Percentiles rank a stretch among this genome's conserved stretches.
These are phyloP conservation scores for Ensete glaucum DNA, from an alignment of 176 grass and related monocot genomes.

Conservation along the genomic window DNA sequence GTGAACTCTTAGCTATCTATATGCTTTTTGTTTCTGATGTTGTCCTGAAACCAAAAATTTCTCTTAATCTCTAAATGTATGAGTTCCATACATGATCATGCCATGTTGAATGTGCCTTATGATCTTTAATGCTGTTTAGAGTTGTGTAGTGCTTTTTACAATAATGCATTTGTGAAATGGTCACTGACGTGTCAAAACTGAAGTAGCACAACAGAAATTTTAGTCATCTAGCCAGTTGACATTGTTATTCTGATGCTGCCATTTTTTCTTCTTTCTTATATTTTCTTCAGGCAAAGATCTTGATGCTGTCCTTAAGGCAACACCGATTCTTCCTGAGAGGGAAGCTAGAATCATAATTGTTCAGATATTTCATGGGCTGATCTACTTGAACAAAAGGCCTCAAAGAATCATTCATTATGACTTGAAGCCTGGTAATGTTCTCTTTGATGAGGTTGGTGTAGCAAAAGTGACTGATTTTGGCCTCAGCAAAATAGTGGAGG, in stretches of 20 bases:
- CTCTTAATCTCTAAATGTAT: no score
- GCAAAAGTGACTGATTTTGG: slow-evolving; percentile 99
- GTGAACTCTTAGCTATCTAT: background rate
- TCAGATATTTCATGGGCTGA: slow-evolving; percentile 96
- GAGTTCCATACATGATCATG: no score
- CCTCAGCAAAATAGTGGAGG: slow-evolving; percentile 98
- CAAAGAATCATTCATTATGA: slow-evolving; percentile 99
- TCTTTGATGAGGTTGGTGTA: slow-evolving; percentile 91
- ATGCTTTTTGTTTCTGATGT: no score
- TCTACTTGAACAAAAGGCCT: slow-evolving; percentile 95
- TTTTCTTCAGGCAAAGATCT: slow-evolving; percentile 83
- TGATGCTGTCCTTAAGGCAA: slow-evolving; percentile 92
- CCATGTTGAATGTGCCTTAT: no score
- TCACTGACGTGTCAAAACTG: background rate
- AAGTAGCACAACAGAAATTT: background rate
- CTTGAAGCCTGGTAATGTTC: slow-evolving; percentile 95
- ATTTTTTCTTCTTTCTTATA: slow-evolving; percentile 22
- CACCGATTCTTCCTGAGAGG: slow-evolving; percentile 93
- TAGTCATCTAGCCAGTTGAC: background rate
- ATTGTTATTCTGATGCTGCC: slow-evolving; percentile 22
- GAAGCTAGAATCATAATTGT: slow-evolving; percentile 98
- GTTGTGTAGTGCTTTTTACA: no score
- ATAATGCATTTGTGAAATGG: no score
- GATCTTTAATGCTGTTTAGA: no score
- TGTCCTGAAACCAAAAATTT: no score